These are phyloP conservation scores for Cladosporium sphaerospermum DNA, from an alignment of 2,329 filamentous ascomycete species.

Conservation along the genomic window DNA sequence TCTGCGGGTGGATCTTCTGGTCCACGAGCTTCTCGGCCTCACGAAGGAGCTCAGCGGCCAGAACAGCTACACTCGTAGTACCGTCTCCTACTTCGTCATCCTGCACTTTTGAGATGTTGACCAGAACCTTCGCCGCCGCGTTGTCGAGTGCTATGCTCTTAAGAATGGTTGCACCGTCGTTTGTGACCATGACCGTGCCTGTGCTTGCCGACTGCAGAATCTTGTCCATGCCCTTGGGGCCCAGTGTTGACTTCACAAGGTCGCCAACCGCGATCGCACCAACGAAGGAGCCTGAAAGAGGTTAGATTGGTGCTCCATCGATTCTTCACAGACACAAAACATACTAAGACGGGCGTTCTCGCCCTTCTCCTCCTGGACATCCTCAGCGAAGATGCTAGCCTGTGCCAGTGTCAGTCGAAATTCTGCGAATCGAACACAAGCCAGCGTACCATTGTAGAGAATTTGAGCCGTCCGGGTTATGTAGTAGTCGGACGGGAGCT, in stretches of 20 bases:
- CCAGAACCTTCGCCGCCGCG: slow-evolving; percentile 92
- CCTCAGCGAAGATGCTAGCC: slow-evolving; percentile 77
- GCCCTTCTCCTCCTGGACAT: slow-evolving; percentile 95
- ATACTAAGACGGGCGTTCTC: slow-evolving; percentile 83
- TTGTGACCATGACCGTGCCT: slow-evolving; percentile 95
- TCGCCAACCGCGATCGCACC: slow-evolving; percentile 97
- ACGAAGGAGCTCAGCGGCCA: slow-evolving; percentile 88
- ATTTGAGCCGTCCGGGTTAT: slow-evolving; percentile 2
- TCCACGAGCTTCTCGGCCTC: slow-evolving; percentile 96
- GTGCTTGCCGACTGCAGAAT: slow-evolving; percentile 59
- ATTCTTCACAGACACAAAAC: slow-evolving; percentile 36
- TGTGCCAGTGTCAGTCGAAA: not conserved
- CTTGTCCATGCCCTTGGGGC: slow-evolving; percentile 94
- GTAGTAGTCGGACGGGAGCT: slow-evolving; percentile 1
- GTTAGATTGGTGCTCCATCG: not conserved
- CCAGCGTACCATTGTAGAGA: not conserved
- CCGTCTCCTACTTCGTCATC: slow-evolving; percentile 98
- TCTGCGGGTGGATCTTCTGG: slow-evolving; percentile 98
- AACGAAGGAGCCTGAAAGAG: slow-evolving; percentile 63
- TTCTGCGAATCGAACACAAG: not conserved
- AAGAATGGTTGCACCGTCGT: slow-evolving; percentile 96
- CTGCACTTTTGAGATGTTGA: slow-evolving; percentile 99
- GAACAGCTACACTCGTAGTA: slow-evolving; percentile 93
- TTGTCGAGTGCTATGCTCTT: slow-evolving; percentile 99
- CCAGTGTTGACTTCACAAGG: slow-evolving; percentile 93